phyloP scores from a whole-genome alignment of 2,329 filamentous ascomycete genomes.

The Sarocladiaceae sp. region DNA sequence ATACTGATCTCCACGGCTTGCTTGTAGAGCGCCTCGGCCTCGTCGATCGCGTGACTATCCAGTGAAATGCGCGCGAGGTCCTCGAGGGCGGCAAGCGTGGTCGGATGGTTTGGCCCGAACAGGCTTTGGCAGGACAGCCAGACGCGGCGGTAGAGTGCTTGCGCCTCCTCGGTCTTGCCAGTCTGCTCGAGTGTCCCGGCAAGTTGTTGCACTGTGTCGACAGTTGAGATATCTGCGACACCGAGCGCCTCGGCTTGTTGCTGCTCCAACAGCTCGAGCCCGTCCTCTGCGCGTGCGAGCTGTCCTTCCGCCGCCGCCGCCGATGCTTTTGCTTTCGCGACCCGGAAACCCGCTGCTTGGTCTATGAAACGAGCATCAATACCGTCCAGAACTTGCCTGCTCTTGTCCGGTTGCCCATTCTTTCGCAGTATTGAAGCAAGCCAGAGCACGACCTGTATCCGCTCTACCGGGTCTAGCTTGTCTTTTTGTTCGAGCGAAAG shows the following conservation, averaged over 20 bases:
- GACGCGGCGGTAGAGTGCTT: constrained; percentile 18
- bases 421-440: constrained; percentile 18
- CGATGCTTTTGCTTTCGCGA: constrained; percentile 18
- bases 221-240: constrained; percentile 17
- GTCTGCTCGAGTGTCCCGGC: constrained; percentile 17
- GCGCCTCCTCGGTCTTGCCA: constrained; percentile 19
- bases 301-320: constrained; percentile 17
- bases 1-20: constrained; percentile 19
- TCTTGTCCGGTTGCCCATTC: constrained; percentile 13
- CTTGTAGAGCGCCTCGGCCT: constrained; percentile 20
- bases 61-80: constrained; percentile 19
- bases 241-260: constrained; percentile 19
- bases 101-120: constrained; percentile 19
- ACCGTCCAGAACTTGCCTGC: constrained; percentile 15
- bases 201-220: constrained; percentile 20
- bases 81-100: constrained; percentile 22
- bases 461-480: constrained; percentile 14
- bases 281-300: constrained; percentile 14
- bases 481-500: constrained; percentile 15
- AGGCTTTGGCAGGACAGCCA: constrained; percentile 20
- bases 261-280: constrained; percentile 17
- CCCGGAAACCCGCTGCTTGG: constrained; percentile 16
- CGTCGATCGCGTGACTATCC: constrained; percentile 19
- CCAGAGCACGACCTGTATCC: constrained; percentile 17
- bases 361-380: constrained; percentile 19